A percentile compares a stretch with the other conserved stretches of the same genome.
Evolutionary conservation across 345 rosid genomes (phyloP).

Genomic region (Populus ilicifolia): DNA sequence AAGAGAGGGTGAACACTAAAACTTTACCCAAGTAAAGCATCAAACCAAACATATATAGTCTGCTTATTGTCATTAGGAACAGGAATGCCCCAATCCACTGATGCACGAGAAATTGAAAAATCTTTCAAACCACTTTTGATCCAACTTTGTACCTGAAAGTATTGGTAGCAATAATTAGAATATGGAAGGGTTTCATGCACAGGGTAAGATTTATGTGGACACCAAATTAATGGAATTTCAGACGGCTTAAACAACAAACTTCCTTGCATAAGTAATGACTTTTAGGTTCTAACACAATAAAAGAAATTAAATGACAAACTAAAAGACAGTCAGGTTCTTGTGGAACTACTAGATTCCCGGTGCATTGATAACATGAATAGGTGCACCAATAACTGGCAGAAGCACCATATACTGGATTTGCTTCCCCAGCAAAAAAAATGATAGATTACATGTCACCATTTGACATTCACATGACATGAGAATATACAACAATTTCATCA

Average conservation of each 20-base stretch:
- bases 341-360: not conserved
- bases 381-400: not conserved
- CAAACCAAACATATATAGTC: conserved; percentile 98
- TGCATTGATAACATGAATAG: not conserved
- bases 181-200: not conserved
- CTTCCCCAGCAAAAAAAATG: not conserved
- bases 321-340: not conserved
- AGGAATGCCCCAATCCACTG: conserved; percentile 97
- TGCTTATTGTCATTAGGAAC: conserved; percentile 83
- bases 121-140: conserved; percentile 77
- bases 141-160: conserved; percentile 85
- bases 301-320: not conserved
- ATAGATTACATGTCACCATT: no score
- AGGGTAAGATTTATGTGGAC: not conserved
- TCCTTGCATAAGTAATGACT: not conserved
- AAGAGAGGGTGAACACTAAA: not conserved
- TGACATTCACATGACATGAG: no score
- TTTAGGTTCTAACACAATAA: not conserved
- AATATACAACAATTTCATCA: no score
- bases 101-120: conserved; percentile 94
- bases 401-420: not conserved
- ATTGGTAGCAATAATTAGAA: conserved; percentile 7
- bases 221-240: not conserved
- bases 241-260: not conserved
- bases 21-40: conserved; percentile 82